Percentiles rank a stretch among this genome's conserved stretches.
Conservation (phyloP, 495 filamentous ascomycete species). For the Cladorrhinum samala region DNA sequence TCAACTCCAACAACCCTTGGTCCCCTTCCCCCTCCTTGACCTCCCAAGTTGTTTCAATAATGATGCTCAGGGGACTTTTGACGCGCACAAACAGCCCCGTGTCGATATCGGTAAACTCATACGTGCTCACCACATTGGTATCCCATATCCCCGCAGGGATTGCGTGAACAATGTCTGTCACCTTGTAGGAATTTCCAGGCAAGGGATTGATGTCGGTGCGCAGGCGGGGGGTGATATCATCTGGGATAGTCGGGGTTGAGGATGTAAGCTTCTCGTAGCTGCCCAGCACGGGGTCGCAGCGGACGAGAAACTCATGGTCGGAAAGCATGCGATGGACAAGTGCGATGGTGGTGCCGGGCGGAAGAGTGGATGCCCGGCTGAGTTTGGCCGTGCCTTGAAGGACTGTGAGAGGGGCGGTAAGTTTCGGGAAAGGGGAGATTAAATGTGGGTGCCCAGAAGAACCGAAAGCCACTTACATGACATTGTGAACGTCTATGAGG, state of each 20-base stretch:
- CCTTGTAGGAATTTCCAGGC: slow-evolving; percentile 13
- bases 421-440: neutral
- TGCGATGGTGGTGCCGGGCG: slow-evolving; percentile 46
- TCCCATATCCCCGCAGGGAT: slow-evolving; percentile 41
- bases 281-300: slow-evolving; percentile 38
- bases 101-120: slow-evolving; percentile 37
- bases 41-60: slow-evolving; percentile 43
- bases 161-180: slow-evolving; percentile 34
- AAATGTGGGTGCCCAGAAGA: too few relatives aligned
- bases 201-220: neutral
- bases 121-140: slow-evolving; percentile 39
- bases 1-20: slow-evolving; percentile 24
- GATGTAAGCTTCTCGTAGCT: slow-evolving; percentile 27
- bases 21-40: slow-evolving; percentile 21
- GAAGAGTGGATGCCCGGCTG: slow-evolving; percentile 54
- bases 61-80: slow-evolving; percentile 36
- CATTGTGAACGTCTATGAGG: slow-evolving; percentile 9
- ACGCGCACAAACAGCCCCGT: slow-evolving; percentile 42
- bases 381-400: slow-evolving; percentile 38
- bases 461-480: slow-evolving; percentile 33
- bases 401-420: slow-evolving; percentile 21
- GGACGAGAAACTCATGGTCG: slow-evolving; percentile 45
- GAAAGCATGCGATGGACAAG: slow-evolving; percentile 58
- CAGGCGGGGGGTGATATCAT: slow-evolving; percentile 14
- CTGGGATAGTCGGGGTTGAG: slow-evolving; percentile 13